Evolutionary conservation across 1,284 basidiomycete genomes (phyloP).

Genomic region (Pseudozyma flocculosa): DNA sequence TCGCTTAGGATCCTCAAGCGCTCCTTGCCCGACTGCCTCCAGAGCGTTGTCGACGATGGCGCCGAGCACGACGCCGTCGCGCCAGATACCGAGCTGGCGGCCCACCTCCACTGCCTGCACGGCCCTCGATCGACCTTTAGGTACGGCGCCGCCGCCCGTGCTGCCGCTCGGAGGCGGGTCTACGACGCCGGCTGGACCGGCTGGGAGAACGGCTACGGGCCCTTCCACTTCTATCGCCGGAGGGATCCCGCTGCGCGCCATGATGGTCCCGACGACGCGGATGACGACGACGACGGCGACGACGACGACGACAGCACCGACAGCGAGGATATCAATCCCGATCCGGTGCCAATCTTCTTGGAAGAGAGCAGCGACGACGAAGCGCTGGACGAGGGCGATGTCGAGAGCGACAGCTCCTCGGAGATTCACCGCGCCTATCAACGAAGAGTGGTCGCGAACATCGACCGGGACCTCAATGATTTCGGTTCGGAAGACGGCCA

Average conservation of each 20-base stretch:
- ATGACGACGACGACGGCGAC: not conserved
- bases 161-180: constrained; percentile 24
- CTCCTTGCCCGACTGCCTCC: constrained; percentile 20
- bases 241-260: no score
- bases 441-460: no score
- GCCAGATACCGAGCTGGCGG: constrained; percentile 22
- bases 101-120: constrained; percentile 28
- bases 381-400: not conserved
- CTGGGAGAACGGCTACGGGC: constrained; percentile 25
- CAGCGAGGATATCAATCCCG: no score
- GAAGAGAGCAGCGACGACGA: not conserved
- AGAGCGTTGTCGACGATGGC: constrained; percentile 19
- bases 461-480: no score
- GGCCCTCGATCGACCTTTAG: constrained; percentile 13
- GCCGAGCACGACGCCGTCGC: constrained; percentile 17
- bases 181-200: constrained; percentile 32
- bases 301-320: not conserved
- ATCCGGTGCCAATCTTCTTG: no score
- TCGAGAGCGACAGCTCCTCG: constrained; percentile 9
- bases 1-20: constrained; percentile 26
- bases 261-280: not conserved
- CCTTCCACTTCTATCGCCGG: constrained; percentile 23
- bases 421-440: no score
- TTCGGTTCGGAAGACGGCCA: no score
- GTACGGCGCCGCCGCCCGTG: constrained; percentile 8